Evolutionary conservation across 2,329 filamentous ascomycete species (phyloP).

Genomic region (Colletotrichum euphorbiae): DNA sequence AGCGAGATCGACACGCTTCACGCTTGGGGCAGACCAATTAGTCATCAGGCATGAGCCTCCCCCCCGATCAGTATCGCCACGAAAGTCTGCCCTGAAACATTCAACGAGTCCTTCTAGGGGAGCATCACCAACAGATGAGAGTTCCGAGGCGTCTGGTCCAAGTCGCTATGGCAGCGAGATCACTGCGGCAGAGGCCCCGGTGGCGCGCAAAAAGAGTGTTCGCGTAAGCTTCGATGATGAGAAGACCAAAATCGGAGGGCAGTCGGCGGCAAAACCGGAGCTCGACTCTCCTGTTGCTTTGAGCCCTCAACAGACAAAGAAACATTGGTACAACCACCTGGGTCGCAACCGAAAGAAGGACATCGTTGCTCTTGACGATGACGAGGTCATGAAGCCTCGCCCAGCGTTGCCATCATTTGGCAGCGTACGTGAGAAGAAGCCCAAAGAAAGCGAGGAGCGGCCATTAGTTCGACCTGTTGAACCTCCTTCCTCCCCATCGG

Average conservation of each 20-base stretch:
- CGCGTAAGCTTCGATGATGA: slow-evolving; percentile 85
- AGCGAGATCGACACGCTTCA: slow-evolving; percentile 76
- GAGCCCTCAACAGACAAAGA: slow-evolving; percentile 54
- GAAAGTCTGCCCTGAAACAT: slow-evolving; percentile 81
- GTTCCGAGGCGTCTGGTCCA: slow-evolving; percentile 57
- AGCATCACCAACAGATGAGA: slow-evolving; percentile 62
- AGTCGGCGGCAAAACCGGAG: slow-evolving; percentile 54
- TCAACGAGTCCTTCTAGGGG: slow-evolving; percentile 64
- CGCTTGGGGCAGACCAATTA: slow-evolving; percentile 64
- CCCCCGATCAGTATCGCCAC: slow-evolving; percentile 77
- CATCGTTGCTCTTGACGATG: slow-evolving; percentile 62
- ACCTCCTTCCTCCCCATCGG: slow-evolving; percentile 45
- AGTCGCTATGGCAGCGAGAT: slow-evolving; percentile 42
- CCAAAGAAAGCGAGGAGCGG: slow-evolving; percentile 65
- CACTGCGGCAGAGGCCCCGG: slow-evolving; percentile 48
- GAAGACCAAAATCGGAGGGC: slow-evolving; percentile 65
- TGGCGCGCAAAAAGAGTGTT: slow-evolving; percentile 70
- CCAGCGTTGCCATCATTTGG: slow-evolving; percentile 81
- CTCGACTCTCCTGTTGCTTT: slow-evolving; percentile 53
- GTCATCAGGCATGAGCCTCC: slow-evolving; percentile 76
- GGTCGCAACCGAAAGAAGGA: slow-evolving; percentile 65
- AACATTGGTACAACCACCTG: slow-evolving; percentile 60
- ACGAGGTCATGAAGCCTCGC: slow-evolving; percentile 78
- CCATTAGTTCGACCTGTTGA: slow-evolving; percentile 67
- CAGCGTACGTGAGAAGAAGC: slow-evolving; percentile 74